A percentile compares a stretch with the other conserved stretches of the same genome.
Evolutionary conservation across 73 alveolate species (phyloP).

Genomic region (Paramecium caudatum): DNA sequence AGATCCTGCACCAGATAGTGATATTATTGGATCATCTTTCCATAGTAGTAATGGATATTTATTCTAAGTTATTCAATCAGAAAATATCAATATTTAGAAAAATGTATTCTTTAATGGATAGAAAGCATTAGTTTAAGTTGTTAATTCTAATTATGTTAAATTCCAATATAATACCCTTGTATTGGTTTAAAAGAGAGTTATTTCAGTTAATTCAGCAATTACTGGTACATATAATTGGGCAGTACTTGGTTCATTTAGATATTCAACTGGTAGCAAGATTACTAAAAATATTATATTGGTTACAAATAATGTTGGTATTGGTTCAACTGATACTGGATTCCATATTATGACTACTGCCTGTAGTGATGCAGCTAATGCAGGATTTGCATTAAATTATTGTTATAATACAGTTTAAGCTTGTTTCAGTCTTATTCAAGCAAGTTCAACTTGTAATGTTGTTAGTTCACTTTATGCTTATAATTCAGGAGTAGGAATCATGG

Average conservation of each 20-base stretch:
- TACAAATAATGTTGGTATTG: slow-evolving; percentile 39
- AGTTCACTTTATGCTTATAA: neutral
- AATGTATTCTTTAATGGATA: slow-evolving; percentile 71
- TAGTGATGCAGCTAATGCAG: neutral
- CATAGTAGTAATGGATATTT: slow-evolving; percentile 64
- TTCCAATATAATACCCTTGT: slow-evolving; percentile 33
- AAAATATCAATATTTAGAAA: slow-evolving; percentile 6
- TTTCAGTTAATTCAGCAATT: slow-evolving; percentile 37
- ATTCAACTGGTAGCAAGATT: slow-evolving; percentile 5
- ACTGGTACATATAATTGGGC: slow-evolving; percentile 59
- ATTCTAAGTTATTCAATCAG: slow-evolving; percentile 45
- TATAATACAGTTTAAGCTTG: slow-evolving; percentile 31
- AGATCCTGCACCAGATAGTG: slow-evolving; percentile 3
- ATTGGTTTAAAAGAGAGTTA: slow-evolving; percentile 50
- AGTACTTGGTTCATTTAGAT: slow-evolving; percentile 43
- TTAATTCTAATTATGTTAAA: slow-evolving; percentile 18
- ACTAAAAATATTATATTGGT: slow-evolving; percentile 37
- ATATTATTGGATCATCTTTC: slow-evolving; percentile 60
- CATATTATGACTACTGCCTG: slow-evolving; percentile 38
- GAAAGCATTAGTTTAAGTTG: slow-evolving; percentile 53
- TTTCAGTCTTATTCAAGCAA: slow-evolving; percentile 14
- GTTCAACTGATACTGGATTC: slow-evolving; percentile 60
- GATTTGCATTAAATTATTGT: neutral
- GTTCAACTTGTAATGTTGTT: neutral
- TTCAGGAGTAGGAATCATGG: slow-evolving; percentile 18